Base-by-base conservation (phyloP, 1,284 basidiomycete genomes). In the Coniophora puteana region DNA sequence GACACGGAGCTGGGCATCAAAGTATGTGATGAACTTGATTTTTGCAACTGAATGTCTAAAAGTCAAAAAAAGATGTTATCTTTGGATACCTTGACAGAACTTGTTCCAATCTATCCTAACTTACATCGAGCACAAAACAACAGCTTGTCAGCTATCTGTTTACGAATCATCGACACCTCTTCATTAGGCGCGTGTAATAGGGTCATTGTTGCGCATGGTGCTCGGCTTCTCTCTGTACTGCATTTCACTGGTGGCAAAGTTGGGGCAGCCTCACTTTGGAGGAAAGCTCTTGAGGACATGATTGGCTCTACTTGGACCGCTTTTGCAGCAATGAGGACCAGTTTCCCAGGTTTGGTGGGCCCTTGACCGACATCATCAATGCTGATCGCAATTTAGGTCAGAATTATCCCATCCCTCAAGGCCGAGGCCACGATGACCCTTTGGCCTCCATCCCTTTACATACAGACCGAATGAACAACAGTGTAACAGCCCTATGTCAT, bases 161-260 rank as follows among this genome's bases (percentile, higher is more conserved):
- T 84, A 29, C 67, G 68, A 34, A 67, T 73, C 47, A 64, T 89
- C 25, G 73, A 72, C 48, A 82, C 83, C 21, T 69, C 69, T 16
- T 51, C 69, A 8, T 69, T 71, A 3, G 62, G 62, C 11, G 63
- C 72, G 1, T 68, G 67, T 2, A 63, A 69, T 41, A 28, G 40
- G 11, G 37, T 50, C 11, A 49, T 84, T n/a, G 50, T 80, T 1
- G 50, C 64, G 25, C 67, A 76, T 17, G 72, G 78, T 1, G 78
- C 77, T 10, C 54, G 62, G 17, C 65, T 90, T 20, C 83, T 83
- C 45, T 63, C 78, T 3, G 62, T 69, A 12, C 66, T 90, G 5
- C 82, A 81, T 58, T 61, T 74, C 23, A 81, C 83, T 1, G 86
- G 85, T 14, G 88, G 88, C 3, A 90, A 88, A 61, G 80, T 85